Percentiles rank a stretch among this genome's conserved stretches.
Evolutionary conservation across 177 flowering plant genomes (phyloP).

Genomic region (Telopea speciosissima): DNA sequence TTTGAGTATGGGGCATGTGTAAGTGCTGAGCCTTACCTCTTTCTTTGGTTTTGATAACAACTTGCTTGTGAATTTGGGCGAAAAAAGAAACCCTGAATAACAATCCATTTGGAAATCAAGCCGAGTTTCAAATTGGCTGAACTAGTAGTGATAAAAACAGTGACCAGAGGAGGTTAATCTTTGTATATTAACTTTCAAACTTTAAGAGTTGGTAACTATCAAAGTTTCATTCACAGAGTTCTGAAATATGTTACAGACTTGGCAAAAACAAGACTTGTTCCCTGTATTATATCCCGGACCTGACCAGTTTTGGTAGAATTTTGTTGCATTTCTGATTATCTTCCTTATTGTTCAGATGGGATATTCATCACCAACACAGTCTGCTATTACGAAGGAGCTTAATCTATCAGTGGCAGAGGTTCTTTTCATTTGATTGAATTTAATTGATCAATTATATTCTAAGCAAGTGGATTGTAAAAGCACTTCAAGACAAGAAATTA

Average conservation of each 20-base stretch:
- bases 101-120: no score
- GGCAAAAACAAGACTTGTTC: neutral
- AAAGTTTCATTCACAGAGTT: neutral
- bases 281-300: neutral
- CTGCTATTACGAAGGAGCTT: slow-evolving; percentile 48
- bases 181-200: neutral
- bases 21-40: slow-evolving; percentile 16
- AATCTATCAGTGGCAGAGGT: slow-evolving; percentile 54
- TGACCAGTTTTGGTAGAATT: neutral
- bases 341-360: slow-evolving; percentile 32
- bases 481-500: neutral
- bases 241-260: neutral
- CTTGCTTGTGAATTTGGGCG: no score
- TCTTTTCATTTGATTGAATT: neutral
- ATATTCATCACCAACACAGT: slow-evolving; percentile 54
- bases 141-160: no score
- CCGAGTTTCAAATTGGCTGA: no score
- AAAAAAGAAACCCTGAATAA: no score
- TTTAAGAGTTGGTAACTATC: neutral
- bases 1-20: slow-evolving; percentile 64
- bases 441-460: no score
- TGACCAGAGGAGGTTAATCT: neutral
- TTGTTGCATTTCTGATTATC: neutral
- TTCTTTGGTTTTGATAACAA: no score
- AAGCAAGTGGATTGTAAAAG: neutral